A percentile compares a stretch with the other conserved stretches of the same genome.
These are phyloP conservation scores for Termitomyces sp. DNA, from an alignment of 768 basidiomycete genomes.

Conservation along the genomic window DNA sequence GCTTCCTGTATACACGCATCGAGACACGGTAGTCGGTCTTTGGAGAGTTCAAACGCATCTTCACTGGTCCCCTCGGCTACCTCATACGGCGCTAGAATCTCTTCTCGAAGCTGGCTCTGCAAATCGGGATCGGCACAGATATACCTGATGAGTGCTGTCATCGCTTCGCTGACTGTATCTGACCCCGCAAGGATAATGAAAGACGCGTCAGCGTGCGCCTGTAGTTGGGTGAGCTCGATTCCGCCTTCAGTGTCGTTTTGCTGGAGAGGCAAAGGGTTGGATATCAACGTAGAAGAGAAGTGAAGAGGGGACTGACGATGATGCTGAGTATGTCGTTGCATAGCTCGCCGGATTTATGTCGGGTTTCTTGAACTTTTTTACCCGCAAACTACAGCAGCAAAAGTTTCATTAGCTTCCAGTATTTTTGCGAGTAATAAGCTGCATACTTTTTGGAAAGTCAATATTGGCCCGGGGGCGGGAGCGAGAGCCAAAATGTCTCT, in stretches of 20 bases:
- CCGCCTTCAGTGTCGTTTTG: conserved; percentile 11
- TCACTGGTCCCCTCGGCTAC: conserved; percentile 2
- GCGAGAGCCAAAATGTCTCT: conserved; percentile 12
- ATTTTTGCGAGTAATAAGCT: too few species aligned
- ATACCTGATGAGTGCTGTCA: conserved; percentile 13
- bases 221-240: conserved; percentile 4
- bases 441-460: conserved; percentile 13
- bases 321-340: conserved; percentile 16
- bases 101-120: conserved; percentile 3
- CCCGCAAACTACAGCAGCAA: conserved; percentile 8
- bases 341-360: conserved; percentile 3
- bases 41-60: conserved; percentile 3
- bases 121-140: conserved; percentile 6
- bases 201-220: conserved; percentile 16
- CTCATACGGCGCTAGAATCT: conserved; percentile 6
- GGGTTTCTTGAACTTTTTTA: conserved; percentile 13
- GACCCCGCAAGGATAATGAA: conserved; percentile 18
- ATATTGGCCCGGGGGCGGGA: conserved; percentile 15
- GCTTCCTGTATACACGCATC: conserved; percentile 17
- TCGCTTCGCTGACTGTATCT: conserved; percentile 15
- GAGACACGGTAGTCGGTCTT: conserved; percentile 14
- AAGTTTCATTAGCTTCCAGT: background rate
- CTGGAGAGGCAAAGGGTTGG: conserved; percentile 2
- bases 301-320: conserved; percentile 8
- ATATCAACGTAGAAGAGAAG: background rate